These are phyloP conservation scores for Pseudogymnoascus sp. DNA, from an alignment of 2,329 filamentous ascomycete species.

Conservation along the genomic window DNA sequence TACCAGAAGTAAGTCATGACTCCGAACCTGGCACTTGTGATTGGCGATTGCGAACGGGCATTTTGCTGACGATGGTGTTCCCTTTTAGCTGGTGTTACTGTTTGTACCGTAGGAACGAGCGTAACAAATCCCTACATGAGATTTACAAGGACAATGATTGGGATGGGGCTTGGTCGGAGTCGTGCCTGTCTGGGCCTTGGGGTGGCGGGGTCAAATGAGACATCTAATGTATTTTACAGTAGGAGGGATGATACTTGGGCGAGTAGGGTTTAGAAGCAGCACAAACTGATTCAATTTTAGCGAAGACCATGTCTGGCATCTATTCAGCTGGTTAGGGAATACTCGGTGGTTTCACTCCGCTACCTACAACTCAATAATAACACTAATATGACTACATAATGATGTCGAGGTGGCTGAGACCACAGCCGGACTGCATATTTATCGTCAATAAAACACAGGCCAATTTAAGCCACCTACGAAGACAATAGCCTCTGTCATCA, in stretches of 20 bases:
- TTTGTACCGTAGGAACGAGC: neutral
- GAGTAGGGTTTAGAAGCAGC: neutral
- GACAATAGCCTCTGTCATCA: neutral
- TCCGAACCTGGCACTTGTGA: neutral
- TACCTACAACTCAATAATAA: neutral
- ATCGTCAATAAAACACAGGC: neutral
- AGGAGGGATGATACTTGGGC: neutral
- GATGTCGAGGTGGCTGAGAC: neutral
- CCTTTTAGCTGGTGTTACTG: neutral
- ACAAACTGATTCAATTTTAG: neutral
- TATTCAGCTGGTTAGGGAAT: slow-evolving; percentile 1
- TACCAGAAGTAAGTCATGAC: neutral
- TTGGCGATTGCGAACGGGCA: neutral
- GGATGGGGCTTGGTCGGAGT: neutral
- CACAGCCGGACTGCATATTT: neutral
- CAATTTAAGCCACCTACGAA: neutral
- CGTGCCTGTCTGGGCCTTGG: neutral
- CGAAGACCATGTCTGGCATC: neutral
- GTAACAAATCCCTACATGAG: neutral
- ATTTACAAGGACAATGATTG: neutral
- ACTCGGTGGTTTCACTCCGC: neutral
- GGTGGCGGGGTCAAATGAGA: neutral
- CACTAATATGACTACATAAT: neutral
- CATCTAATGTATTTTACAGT: neutral
- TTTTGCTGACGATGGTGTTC: neutral